Conservation (phyloP, 805 yeast species). For the Millerozyma acaciae region DNA sequence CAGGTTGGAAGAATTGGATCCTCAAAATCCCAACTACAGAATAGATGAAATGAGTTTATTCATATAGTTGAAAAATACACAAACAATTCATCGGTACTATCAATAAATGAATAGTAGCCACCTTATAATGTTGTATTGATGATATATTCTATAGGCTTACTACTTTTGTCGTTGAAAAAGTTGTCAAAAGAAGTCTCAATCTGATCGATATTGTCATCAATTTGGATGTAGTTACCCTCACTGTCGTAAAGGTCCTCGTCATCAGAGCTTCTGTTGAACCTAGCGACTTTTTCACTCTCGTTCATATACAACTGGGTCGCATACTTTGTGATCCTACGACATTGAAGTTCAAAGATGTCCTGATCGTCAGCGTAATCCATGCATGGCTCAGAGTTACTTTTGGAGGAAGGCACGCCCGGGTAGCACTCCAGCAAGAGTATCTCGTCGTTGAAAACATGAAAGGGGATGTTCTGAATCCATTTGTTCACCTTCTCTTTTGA, state of each 20-base stretch:
- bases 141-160: constrained; percentile 11
- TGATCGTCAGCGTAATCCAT: constrained; percentile 16
- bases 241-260: constrained; percentile 15
- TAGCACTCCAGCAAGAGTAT: constrained; percentile 39
- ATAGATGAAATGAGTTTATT: constrained; percentile 10
- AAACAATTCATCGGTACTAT: too few species aligned
- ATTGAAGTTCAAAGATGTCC: constrained; percentile 50
- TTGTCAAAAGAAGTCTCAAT: constrained; percentile 8
- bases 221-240: constrained; percentile 7
- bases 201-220: constrained; percentile 4
- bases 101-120: too few species aligned
- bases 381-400: constrained; percentile 10
- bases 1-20: constrained; percentile 30
- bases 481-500: constrained; percentile 58
- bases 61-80: too few species aligned
- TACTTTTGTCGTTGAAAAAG: constrained; percentile 1
- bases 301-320: constrained; percentile 37
- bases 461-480: constrained; percentile 63
- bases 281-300: constrained; percentile 22
- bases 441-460: constrained; percentile 22
- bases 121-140: constrained; percentile 8
- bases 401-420: constrained; percentile 39
- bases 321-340: constrained; percentile 47
- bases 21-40: constrained; percentile 9
- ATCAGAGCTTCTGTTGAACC: constrained; percentile 23